Evolutionary conservation across 352 stramenopile genomes (phyloP), one percentile per base, ranked within the genome.

Genomic region (Globisporangium perplexum): DNA sequence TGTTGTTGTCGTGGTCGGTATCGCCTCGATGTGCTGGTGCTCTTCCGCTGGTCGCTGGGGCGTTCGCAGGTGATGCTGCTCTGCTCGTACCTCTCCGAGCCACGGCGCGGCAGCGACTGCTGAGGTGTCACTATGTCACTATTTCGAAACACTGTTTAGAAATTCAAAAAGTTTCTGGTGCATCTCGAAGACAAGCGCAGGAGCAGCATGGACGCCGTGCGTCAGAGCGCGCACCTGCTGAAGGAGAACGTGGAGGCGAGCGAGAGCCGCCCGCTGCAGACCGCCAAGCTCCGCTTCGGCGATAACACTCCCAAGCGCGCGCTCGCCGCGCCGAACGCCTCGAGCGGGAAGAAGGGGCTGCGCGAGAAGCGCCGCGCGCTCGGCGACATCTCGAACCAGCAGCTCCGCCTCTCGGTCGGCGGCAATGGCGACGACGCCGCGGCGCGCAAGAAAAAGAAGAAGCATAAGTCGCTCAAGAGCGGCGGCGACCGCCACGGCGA

Each of bases 311-410:
- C 58, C 4, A 77, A 79, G 56, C 66, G 60, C 17, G 55, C 55
- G 39, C 74, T 82, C 24, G 47, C 61, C 8, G 68, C 74, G 22
- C 72, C 83, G 42, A 52, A 61, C 1, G 71, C 80, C 46, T 64
- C 67, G 15, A 62, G 31, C 23, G 23, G 52, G n/a, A 70, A 63
- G 24, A 83, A 76, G 47, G 60, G 55, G 6, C 47, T 71, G 1
- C 68, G 73, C 41, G 62, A 68, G 24, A 50, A 46, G 36, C 30
- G 81, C 67, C 81, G 81, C 47, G 78, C 63, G 28, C 66, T 92
- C 4, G 67, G 74, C 8, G 81, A 92, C 53, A 92, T 92, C 41
- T 92, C 81, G 23, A 92, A 92, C 66, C 76, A 82, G 46, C 75
- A 86, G 43, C 68, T 71, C 42, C 55, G 52, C 47, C 65, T 65